Evolutionary conservation across 345 rosid species (phyloP).

Genomic region (Gossypium anomalum): DNA sequence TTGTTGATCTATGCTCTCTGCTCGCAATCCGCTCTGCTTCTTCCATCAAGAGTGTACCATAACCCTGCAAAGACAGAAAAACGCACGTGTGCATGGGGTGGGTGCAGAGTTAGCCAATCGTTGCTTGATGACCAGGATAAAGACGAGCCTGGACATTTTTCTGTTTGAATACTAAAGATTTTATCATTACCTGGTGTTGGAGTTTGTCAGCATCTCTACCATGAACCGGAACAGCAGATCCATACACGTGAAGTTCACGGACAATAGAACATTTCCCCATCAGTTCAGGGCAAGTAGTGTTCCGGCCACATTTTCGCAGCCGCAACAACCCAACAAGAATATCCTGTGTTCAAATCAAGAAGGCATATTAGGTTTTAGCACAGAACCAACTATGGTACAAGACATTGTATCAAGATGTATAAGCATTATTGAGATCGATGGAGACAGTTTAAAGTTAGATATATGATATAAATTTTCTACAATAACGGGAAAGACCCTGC

Average conservation of each 20-base stretch:
- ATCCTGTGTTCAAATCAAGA: slow-evolving; percentile 50
- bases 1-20: slow-evolving; percentile 79
- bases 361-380: neutral
- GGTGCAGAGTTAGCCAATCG: neutral
- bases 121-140: neutral
- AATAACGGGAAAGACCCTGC: neutral
- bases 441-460: neutral
- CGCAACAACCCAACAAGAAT: slow-evolving; percentile 93
- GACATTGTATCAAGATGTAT: slow-evolving; percentile 1
- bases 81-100: too few relatives aligned
- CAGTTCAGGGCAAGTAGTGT: slow-evolving; percentile 86
- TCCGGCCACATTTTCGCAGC: slow-evolving; percentile 79
- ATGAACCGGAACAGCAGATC: slow-evolving; percentile 99
- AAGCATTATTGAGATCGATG: neutral
- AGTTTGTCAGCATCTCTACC: slow-evolving; percentile 93
- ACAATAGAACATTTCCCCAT: slow-evolving; percentile 84
- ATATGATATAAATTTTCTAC: neutral
- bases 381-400: neutral
- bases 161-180: neutral
- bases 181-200: slow-evolving; percentile 81
- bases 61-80: slow-evolving; percentile 45
- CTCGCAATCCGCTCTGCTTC: slow-evolving; percentile 85
- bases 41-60: slow-evolving; percentile 96
- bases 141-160: neutral
- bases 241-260: slow-evolving; percentile 98